phyloP scores from a whole-genome alignment of 1,284 basidiomycete species.

The Naganishia albida region DNA sequence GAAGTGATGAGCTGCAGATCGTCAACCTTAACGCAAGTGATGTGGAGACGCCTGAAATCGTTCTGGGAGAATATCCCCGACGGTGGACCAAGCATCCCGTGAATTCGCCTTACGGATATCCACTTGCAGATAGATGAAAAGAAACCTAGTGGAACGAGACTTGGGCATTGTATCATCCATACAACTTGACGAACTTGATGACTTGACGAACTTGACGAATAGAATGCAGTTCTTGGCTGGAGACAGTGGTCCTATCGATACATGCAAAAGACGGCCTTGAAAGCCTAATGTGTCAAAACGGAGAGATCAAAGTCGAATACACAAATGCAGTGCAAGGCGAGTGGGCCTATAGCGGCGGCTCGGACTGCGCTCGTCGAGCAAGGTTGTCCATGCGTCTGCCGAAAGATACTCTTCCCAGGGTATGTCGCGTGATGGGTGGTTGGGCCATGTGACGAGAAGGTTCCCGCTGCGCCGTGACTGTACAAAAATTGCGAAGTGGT shows the following conservation, averaged over 20 bases:
- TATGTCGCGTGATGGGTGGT: background rate
- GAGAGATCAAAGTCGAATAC: background rate
- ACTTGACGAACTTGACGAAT: background rate
- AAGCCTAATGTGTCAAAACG: background rate
- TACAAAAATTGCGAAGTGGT: background rate
- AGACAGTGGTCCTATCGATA: conserved; percentile 10
- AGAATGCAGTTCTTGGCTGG: background rate
- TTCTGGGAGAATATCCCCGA: background rate
- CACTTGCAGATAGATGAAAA: conserved; percentile 7
- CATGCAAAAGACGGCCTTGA: background rate
- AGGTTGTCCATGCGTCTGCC: conserved; percentile 24
- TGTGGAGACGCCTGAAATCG: background rate
- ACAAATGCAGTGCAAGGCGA: background rate
- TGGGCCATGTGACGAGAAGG: background rate
- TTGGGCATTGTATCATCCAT: background rate
- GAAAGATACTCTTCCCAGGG: conserved; percentile 12
- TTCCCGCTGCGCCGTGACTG: background rate
- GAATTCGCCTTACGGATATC: conserved; percentile 20
- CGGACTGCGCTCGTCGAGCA: conserved; percentile 30
- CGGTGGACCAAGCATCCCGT: background rate
- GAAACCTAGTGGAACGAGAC: background rate
- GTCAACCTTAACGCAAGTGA: too few relatives aligned
- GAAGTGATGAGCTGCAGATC: too few relatives aligned
- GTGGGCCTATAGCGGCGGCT: conserved; percentile 15
- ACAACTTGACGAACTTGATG: background rate